phyloP scores from a whole-genome alignment of 495 filamentous ascomycete species.

The Sabuloglossum arenarium region DNA sequence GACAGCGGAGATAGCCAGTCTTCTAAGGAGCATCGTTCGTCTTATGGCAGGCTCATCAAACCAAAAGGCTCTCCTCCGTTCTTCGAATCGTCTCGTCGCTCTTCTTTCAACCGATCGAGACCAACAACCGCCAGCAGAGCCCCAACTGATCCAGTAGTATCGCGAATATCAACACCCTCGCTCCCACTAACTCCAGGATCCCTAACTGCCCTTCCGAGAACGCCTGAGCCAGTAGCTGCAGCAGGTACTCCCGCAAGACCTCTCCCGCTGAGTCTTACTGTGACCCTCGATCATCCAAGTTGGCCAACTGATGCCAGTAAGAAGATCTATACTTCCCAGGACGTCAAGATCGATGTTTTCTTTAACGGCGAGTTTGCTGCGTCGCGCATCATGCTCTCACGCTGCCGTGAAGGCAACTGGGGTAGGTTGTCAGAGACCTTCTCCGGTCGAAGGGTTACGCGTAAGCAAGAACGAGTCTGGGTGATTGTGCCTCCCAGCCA shows the following conservation, averaged over 20 bases:
- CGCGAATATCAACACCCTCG: too few species aligned
- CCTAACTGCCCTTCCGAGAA: too few species aligned
- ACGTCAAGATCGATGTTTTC: slow-evolving; percentile 23
- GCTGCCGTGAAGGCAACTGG: background rate
- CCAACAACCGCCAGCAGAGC: too few species aligned
- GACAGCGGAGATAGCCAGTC: background rate
- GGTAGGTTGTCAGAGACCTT: slow-evolving; percentile 9
- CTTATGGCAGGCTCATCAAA: background rate
- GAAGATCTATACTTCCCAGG: slow-evolving; percentile 3
- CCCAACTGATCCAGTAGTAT: too few species aligned
- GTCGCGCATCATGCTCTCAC: slow-evolving; percentile 12
- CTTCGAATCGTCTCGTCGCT: too few species aligned
- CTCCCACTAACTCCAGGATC: too few species aligned
- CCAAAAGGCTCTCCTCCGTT: slow-evolving; percentile 1
- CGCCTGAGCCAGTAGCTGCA: background rate
- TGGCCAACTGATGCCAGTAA: background rate
- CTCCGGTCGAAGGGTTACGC: slow-evolving; percentile 16
- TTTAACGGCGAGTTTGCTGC: slow-evolving; percentile 22
- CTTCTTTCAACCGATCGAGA: too few species aligned
- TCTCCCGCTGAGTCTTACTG: background rate
- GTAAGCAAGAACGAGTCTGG: slow-evolving; percentile 21
- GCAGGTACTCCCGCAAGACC: background rate
- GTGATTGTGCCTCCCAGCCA: slow-evolving; percentile 16
- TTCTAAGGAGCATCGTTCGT: slow-evolving; percentile 3
- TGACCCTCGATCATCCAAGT: background rate